phyloP scores from a whole-genome alignment of 1,284 basidiomycete species.

The Polyporus tsugae region DNA sequence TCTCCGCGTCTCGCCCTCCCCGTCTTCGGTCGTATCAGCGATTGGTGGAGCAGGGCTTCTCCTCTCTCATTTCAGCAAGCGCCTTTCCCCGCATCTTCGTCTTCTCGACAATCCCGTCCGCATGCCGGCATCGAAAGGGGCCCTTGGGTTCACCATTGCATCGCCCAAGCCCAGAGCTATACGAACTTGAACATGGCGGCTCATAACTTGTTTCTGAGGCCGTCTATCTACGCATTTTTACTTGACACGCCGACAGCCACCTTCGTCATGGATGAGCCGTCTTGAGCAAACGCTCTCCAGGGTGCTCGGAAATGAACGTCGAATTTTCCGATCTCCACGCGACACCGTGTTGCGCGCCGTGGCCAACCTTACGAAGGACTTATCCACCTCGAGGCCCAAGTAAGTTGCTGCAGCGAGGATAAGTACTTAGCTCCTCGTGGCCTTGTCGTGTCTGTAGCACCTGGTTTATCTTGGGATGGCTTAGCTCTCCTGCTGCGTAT shows the following conservation, averaged over 20 bases:
- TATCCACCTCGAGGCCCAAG: neutral
- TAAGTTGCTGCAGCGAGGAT: neutral
- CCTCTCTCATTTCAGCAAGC: neutral
- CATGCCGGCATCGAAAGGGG: neutral
- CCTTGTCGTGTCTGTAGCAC: slow-evolving; percentile 1
- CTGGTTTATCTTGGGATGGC: neutral
- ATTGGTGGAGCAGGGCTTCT: neutral
- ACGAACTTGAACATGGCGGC: neutral
- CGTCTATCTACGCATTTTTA: neutral
- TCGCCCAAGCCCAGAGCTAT: neutral
- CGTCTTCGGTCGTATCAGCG: neutral
- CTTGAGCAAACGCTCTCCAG: neutral
- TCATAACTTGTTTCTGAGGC: neutral
- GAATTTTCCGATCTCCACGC: neutral
- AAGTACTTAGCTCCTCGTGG: slow-evolving; percentile 7
- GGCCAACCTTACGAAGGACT: neutral
- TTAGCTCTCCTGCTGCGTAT: neutral
- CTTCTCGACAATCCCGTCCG: slow-evolving; percentile 2
- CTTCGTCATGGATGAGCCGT: slow-evolving; percentile 1
- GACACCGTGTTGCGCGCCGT: neutral
- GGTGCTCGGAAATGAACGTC: slow-evolving; percentile 1
- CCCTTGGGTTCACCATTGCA: neutral
- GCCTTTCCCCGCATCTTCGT: neutral
- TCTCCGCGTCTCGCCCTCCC: neutral
- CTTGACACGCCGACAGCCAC: neutral